These are phyloP conservation scores for Penicillium paxilli DNA, from an alignment of 495 filamentous ascomycete species.

Conservation along the genomic window DNA sequence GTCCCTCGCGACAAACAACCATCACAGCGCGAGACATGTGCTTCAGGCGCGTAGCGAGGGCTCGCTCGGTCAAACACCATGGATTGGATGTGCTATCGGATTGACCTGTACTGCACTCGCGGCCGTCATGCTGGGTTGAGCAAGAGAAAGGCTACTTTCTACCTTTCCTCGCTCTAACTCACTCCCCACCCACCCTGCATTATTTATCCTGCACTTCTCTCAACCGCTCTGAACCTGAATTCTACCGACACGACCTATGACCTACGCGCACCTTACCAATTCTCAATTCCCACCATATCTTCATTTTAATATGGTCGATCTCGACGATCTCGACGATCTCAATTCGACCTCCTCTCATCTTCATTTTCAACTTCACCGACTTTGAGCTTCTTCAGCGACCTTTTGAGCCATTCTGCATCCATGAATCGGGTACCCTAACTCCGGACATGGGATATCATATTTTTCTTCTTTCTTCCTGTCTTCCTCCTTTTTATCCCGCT, in stretches of 20 bases:
- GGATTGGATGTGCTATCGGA: conserved; percentile 51
- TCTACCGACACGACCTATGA: conserved; percentile 19
- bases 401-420: conserved; percentile 15
- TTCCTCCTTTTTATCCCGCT: conserved; percentile 11
- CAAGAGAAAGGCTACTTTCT: conserved; percentile 7
- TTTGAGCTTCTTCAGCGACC: conserved; percentile 15
- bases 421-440: background rate
- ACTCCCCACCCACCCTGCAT: background rate
- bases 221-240: conserved; percentile 18
- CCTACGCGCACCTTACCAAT: conserved; percentile 20
- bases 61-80: conserved; percentile 46
- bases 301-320: conserved; percentile 10
- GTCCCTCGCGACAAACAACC: background rate
- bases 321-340: background rate
- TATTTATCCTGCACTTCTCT: conserved; percentile 14
- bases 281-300: conserved; percentile 8
- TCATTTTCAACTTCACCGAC: conserved; percentile 9
- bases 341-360: conserved; percentile 1
- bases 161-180: conserved; percentile 7
- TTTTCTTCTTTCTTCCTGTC: conserved; percentile 11
- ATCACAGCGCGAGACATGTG: conserved; percentile 15
- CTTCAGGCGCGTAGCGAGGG: conserved; percentile 45
- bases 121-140: conserved; percentile 46
- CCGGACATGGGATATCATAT: conserved; percentile 8
- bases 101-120: conserved; percentile 45